These are phyloP conservation scores for Nevesoporus exiguus DNA, from an alignment of 768 basidiomycete species.

Conservation along the genomic window DNA sequence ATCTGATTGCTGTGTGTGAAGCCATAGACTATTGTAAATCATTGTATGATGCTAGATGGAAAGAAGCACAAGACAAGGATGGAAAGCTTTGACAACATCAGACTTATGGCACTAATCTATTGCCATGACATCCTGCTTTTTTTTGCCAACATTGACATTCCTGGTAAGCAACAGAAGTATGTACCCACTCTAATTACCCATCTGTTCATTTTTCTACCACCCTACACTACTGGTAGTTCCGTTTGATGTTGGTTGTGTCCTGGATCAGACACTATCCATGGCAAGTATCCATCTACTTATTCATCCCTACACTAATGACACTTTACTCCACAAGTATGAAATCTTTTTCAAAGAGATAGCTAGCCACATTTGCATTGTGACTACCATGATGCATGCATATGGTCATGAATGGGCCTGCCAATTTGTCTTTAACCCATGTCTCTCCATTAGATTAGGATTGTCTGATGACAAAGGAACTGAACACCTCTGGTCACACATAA, in stretches of 20 bases:
- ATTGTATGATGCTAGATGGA: background rate
- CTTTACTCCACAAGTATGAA: background rate
- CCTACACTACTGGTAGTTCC: conserved; percentile 24
- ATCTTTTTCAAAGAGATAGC: background rate
- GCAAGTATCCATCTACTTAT: too few species aligned
- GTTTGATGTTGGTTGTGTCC: conserved; percentile 33
- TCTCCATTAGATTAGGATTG: conserved; percentile 17
- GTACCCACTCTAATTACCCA: conserved; percentile 22
- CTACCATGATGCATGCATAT: conserved; percentile 39
- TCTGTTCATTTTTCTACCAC: conserved; percentile 32
- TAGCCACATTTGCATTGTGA: background rate
- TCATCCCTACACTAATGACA: too few species aligned
- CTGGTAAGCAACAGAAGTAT: conserved; percentile 13
- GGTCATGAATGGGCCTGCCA: conserved; percentile 30
- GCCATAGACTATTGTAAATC: background rate
- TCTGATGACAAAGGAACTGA: conserved; percentile 5
- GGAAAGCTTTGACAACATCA: background rate
- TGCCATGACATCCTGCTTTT: background rate
- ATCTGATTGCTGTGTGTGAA: too few species aligned
- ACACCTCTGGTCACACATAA: background rate
- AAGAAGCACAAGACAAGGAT: background rate
- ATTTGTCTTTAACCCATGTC: background rate
- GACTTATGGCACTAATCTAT: background rate
- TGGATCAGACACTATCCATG: background rate
- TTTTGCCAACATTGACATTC: background rate